These are phyloP conservation scores for Cystofilobasidium capitatum DNA, from an alignment of 768 basidiomycete genomes.

Conservation along the genomic window DNA sequence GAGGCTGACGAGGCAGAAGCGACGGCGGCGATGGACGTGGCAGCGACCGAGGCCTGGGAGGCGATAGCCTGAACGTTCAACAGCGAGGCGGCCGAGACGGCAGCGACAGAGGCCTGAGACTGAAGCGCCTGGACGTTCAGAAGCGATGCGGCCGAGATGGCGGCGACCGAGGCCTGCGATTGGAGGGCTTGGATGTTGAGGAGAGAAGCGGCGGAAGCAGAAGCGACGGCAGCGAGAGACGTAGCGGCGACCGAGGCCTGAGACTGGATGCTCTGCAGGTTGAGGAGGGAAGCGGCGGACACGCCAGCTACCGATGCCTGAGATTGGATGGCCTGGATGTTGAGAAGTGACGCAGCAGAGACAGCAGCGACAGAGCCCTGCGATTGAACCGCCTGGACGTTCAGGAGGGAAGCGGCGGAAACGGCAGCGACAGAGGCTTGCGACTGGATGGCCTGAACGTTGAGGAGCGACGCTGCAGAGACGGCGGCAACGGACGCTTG, in stretches of 20 bases:
- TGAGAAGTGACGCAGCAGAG: not conserved
- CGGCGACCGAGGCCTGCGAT: not conserved
- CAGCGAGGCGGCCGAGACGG: not conserved
- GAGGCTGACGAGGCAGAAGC: not conserved
- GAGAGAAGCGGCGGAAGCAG: not conserved
- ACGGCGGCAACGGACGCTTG: not conserved
- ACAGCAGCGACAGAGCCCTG: not conserved
- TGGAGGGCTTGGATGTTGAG: not conserved
- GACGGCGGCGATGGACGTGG: not conserved
- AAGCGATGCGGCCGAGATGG: not conserved
- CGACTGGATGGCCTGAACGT: not conserved
- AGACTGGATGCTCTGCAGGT: not conserved
- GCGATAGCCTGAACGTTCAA: not conserved
- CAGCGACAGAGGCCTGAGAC: not conserved
- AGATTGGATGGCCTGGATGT: not conserved
- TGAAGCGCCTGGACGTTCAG: not conserved
- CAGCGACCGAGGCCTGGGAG: not conserved
- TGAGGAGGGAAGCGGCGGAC: not conserved
- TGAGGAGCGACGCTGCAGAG: not conserved
- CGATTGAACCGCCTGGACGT: not conserved
- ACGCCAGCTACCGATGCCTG: not conserved
- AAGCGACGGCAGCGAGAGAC: not conserved
- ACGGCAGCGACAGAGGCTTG: not conserved
- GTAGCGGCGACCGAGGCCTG: too few relatives aligned
- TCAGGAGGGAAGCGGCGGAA: not conserved